Evolutionary conservation across 2,329 filamentous ascomycete genomes (phyloP), one percentile per base, ranked within the genome.

Genomic region (Talaromyces sp.): DNA sequence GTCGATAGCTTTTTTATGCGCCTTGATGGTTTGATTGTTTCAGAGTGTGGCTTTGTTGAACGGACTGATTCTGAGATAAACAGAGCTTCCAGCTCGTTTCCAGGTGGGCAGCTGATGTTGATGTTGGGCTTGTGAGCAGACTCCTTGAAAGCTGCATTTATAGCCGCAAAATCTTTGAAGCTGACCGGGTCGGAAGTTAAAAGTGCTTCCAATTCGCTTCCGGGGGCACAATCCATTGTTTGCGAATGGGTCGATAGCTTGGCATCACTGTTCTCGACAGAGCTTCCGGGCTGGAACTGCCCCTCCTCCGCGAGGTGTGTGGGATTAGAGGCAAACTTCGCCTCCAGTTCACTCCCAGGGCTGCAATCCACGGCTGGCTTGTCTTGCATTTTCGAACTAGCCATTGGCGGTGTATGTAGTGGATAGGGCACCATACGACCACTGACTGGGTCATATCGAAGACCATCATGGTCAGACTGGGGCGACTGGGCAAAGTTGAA

Each of bases 371-470:
- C 29, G 6, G 27, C 22, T 3, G 32, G 35, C 11, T 32, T 44
- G 24, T 11, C 17, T 7, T 20, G 16, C 17, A 16, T 13, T 4
- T 13, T 20, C 36, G 19, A 16, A 19, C 3, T 39, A 19, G 10
- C 17, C 5, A 39, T 4, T 4, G 19, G 19, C 3, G 33, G n/a
- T 35, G 16, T 22, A 7, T 40, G 35, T 10, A 24, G 50, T 43
- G 52, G 41, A 44, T 57, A 58, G 2, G 64, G 69, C 7, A 70
- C 62, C 69, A 77, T 77, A 19, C 73, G 68, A 29, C 73, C 72
- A 50, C 67, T 73, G 30, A 77, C 72, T 8, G 75, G 75, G 36
- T 77, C 75, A 55, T 75, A 77, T 45, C 69, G 64, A 51, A 69
- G 66, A 8, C 33, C 35, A 22, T 47, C 54, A 13, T 44, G 58